Base-by-base conservation (phyloP, 2,329 filamentous ascomycete genomes). In the Aspergillus latus region DNA sequence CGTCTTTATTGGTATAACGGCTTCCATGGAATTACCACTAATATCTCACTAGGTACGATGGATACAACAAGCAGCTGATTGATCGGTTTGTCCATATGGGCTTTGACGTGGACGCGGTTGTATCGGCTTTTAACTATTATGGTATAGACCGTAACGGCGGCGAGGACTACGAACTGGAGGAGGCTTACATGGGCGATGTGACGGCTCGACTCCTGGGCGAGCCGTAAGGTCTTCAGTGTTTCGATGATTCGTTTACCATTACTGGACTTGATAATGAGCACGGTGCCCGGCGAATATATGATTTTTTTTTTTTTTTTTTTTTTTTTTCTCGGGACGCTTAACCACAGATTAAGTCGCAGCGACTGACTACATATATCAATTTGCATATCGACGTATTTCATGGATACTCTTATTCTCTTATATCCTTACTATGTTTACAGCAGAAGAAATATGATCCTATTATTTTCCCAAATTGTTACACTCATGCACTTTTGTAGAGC, bases 81-180 rank as follows among this genome's bases (percentile, higher is more conserved):
- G 86, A 94, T 67, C 84, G 88, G 4, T 97, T 97, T 66, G 85
- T 89, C 13, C 84, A 80, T 66, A 97, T 97, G 93, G 93, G 93
- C 9, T 97, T 97, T 66, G 87, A 91, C 55, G 83, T 96, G 1
- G 89, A 92, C 48, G 82, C 84, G n/a, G 91, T 97, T 1, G 91
- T 97, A 0, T 83, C 88, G 8, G 90, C 91, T 0, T 96, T 97
- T 67, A 82, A 88, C 52, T 89, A 83, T 59, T 87, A 94, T 6
- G 89, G 90, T 5, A 92, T 96, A 63, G 89, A 93, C 60, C 84
- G 84, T 15, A 90, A 88, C 64, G 83, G 82, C 28, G 92, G 92
- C 0, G 80, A 87, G 63, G 89, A 94, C 69, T 94, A 95, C 71
- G 87, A 90, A 66, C 78, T 96, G n/a, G 90, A 95, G 68, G 89